These are phyloP conservation scores for Vaccinium darrowii DNA, from an alignment of 148 eudicot genomes.

Conservation along the genomic window DNA sequence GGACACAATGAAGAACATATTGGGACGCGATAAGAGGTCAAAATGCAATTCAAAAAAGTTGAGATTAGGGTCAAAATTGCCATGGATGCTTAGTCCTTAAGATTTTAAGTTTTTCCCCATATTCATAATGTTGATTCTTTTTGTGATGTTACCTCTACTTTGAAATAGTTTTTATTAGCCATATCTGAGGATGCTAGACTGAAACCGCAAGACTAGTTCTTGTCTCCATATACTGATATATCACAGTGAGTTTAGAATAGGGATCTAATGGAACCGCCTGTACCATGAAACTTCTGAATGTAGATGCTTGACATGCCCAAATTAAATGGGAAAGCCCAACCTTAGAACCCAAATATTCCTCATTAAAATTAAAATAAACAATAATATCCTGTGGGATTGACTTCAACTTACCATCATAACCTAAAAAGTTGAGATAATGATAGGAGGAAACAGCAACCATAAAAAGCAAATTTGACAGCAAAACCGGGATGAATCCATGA, in stretches of 20 bases:
- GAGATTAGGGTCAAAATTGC: background rate
- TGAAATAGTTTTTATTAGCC: background rate
- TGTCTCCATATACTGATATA: background rate
- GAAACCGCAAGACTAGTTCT: background rate
- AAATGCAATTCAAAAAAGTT: background rate
- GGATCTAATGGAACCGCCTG: background rate
- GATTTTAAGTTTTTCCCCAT: background rate
- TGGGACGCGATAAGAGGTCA: background rate
- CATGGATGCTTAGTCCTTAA: background rate
- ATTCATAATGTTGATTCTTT: background rate
- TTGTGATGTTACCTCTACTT: background rate
- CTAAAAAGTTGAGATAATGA: slow-evolving; percentile 87
- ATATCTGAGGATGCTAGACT: background rate
- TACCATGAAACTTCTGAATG: background rate
- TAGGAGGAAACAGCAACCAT: slow-evolving; percentile 88
- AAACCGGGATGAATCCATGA: slow-evolving; percentile 85
- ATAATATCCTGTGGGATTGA: background rate
- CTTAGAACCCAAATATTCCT: background rate
- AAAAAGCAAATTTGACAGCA: slow-evolving; percentile 89
- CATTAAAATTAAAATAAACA: background rate
- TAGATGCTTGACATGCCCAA: slow-evolving; percentile 7
- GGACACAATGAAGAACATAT: background rate
- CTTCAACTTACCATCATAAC: slow-evolving; percentile 81
- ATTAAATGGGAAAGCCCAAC: background rate
- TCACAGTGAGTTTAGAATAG: background rate